These are phyloP conservation scores for Candida rishiriensis DNA, from an alignment of 805 yeast genomes.

Conservation along the genomic window DNA sequence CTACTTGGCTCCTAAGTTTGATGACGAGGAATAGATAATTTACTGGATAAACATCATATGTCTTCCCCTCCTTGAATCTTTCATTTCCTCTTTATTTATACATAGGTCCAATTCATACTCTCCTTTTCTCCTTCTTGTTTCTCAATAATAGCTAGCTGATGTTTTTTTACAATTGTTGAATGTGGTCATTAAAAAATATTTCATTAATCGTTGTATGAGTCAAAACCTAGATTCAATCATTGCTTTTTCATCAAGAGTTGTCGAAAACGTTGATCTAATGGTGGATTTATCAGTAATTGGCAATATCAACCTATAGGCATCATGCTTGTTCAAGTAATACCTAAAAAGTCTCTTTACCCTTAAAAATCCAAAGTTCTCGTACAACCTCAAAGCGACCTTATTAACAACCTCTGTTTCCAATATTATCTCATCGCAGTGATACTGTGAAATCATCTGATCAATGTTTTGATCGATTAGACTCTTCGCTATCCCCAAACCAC, in stretches of 20 bases:
- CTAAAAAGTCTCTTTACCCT: slow-evolving; percentile 59
- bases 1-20: slow-evolving; percentile 97
- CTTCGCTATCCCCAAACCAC: slow-evolving; percentile 84
- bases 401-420: slow-evolving; percentile 90
- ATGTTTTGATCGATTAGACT: slow-evolving; percentile 59
- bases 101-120: background rate
- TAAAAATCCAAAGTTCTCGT: slow-evolving; percentile 35
- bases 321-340: slow-evolving; percentile 88
- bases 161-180: too few species aligned
- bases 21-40: slow-evolving; percentile 81
- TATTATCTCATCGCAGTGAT: slow-evolving; percentile 82
- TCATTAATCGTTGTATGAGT: background rate
- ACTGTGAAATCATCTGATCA: slow-evolving; percentile 53
- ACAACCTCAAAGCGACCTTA: slow-evolving; percentile 30
- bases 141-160: too few species aligned
- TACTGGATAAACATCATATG: background rate
- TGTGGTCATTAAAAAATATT: too few species aligned
- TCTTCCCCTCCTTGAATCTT: background rate
- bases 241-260: slow-evolving; percentile 19
- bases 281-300: slow-evolving; percentile 67
- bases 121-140: background rate
- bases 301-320: slow-evolving; percentile 81
- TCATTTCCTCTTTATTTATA: background rate
- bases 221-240: slow-evolving; percentile 23
- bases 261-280: slow-evolving; percentile 50